Evolutionary conservation across 441 rosid species (phyloP), one percentile per base, ranked within the genome.

Genomic region (Erysimum cheiri): DNA sequence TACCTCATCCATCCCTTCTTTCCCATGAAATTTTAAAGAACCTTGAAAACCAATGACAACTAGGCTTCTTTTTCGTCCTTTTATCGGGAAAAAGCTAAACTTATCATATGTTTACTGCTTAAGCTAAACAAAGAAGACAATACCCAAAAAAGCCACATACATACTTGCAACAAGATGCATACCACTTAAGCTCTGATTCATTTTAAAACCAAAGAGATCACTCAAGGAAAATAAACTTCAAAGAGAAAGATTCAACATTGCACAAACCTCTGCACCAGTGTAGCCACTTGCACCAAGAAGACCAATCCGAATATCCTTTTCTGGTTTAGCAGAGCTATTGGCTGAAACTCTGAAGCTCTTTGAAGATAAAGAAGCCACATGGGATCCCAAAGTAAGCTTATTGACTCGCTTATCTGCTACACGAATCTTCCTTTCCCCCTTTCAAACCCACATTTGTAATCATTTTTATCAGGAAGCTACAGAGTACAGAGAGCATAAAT

Each of bases 211-310:
- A 44, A 43, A 60, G 48, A 40, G 43, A 39, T 19, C 5, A 36
- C 50, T 35, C 39, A 39, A 15, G 0, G 8, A 24, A 39, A 29
- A 2, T 0, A 19, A 26, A 57, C 40, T 13, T 19, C 6, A 50
- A 73, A 41, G 4, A 48, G 5, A 52, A 0, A 5, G 15, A n/a
- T 6, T 37, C 2, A 15, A 39, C 26, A 55, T 8, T 35, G 55
- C 8, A 73, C 77, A 68, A 64, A 92, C 99, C 99, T 95, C 97
- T 3, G 97, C 93, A 54, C 99, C 98, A 61, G 99, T 92, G 84
- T 95, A 95, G 37, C 99, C 98, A 76, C 98, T 94, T 35, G 97
- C 96, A 67, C 98, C 96, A 33, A 94, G 96, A 78, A 88, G 94
- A 55, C 91, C 98, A 52, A 88, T 78, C 17, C 88, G 80, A 80